These are phyloP conservation scores for Stemphylium beticola DNA, from an alignment of 2,329 filamentous ascomycete genomes.

Conservation along the genomic window DNA sequence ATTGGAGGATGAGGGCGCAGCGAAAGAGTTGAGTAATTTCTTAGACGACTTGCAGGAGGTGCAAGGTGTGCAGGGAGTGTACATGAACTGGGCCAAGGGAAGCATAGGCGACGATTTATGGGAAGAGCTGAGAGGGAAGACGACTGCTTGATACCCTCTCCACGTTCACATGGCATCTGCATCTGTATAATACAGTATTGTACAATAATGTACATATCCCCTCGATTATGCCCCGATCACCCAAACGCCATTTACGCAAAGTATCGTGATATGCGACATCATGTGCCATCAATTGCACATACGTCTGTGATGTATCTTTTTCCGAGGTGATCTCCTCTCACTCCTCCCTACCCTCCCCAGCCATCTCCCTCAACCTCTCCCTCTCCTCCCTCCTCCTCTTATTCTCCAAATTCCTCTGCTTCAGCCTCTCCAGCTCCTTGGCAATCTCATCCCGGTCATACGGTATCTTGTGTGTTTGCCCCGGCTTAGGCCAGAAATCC, in stretches of 20 bases:
- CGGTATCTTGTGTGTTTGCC: constrained; percentile 77
- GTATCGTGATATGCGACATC: not conserved
- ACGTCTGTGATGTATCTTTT: not conserved
- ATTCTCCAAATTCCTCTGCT: constrained; percentile 55
- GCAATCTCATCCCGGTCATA: constrained; percentile 82
- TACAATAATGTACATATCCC: constrained; percentile 36
- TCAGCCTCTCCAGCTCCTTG: constrained; percentile 77
- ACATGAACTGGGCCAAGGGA: constrained; percentile 67
- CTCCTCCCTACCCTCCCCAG: constrained; percentile 22
- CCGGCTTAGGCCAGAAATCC: constrained; percentile 89
- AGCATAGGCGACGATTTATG: constrained; percentile 47
- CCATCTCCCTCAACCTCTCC: constrained; percentile 36
- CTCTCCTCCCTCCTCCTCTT: constrained; percentile 56
- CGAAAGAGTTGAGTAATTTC: constrained; percentile 65
- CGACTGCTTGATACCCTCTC: constrained; percentile 34
- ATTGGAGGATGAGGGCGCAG: constrained; percentile 64
- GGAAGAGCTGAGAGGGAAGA: constrained; percentile 48
- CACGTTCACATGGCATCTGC: not conserved
- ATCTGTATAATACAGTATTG: constrained; percentile 8
- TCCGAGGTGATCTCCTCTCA: not conserved
- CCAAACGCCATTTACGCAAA: constrained; percentile 29
- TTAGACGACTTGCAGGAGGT: constrained; percentile 68
- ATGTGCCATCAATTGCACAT: not conserved
- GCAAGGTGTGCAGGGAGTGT: constrained; percentile 80
- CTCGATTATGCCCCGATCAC: constrained; percentile 21